These are phyloP conservation scores for Parasitella parasitica DNA, from an alignment of 371 early-diverging fungal species.

Conservation along the genomic window DNA sequence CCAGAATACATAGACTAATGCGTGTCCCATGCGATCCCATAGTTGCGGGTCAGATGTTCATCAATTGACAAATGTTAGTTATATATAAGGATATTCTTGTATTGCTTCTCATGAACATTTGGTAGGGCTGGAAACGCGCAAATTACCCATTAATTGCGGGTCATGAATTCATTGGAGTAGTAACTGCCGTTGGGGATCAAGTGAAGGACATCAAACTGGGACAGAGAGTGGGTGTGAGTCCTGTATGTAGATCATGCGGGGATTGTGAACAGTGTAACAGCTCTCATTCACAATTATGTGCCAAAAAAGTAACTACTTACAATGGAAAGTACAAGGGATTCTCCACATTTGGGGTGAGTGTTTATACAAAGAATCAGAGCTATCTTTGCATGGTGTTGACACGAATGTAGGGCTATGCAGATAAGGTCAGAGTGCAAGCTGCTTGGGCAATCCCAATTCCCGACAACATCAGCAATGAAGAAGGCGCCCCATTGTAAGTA, in stretches of 20 bases:
- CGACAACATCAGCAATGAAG: slow-evolving; percentile 39
- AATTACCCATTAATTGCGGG: slow-evolving; percentile 67
- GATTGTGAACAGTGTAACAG: slow-evolving; percentile 40
- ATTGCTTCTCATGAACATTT: slow-evolving; percentile 8
- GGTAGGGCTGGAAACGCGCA: slow-evolving; percentile 45
- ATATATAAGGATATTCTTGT: not conserved
- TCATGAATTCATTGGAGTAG: slow-evolving; percentile 74
- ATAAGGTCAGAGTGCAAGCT: slow-evolving; percentile 43
- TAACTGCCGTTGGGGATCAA: slow-evolving; percentile 53
- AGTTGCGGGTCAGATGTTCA: slow-evolving; percentile 58
- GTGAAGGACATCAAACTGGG: slow-evolving; percentile 57
- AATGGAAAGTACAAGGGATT: slow-evolving; percentile 40
- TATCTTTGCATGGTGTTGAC: too few relatives aligned
- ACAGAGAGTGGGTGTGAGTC: slow-evolving; percentile 75
- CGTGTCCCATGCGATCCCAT: too few relatives aligned
- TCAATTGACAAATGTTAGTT: slow-evolving; percentile 32
- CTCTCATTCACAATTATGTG: slow-evolving; percentile 38
- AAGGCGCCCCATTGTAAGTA: slow-evolving; percentile 47
- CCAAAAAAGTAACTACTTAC: slow-evolving; percentile 43
- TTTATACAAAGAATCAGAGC: not conserved
- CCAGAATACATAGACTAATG: too few relatives aligned
- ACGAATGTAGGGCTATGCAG: slow-evolving; percentile 31
- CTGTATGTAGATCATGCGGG: slow-evolving; percentile 47
- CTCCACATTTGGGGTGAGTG: slow-evolving; percentile 49
- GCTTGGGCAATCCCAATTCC: slow-evolving; percentile 57